Evolutionary conservation across 2,329 filamentous ascomycete genomes (phyloP), one percentile per base, ranked within the genome.

Genomic region (Xylaria sp.): DNA sequence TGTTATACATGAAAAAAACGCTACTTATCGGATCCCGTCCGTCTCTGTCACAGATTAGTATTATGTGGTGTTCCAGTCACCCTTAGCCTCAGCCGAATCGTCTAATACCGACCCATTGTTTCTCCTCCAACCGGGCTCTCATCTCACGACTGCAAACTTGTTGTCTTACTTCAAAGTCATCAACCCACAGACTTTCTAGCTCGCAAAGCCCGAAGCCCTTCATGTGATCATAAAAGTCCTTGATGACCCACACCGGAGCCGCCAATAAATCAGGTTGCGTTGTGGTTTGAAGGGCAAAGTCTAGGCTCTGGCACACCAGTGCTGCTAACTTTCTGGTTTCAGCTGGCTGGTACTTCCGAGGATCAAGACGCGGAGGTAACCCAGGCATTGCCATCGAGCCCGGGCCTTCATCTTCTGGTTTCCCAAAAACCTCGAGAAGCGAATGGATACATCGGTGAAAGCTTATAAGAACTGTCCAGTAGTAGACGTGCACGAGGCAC

Each of bases 381-480:
- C 80, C 77, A 0, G 81, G 79, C 74, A 81, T 82, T 67, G 81
- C 75, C 39, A 79, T 73, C 2, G 81, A 78, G 54, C 80, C 82
- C 19, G 77, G 45, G n/a, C 57, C 53, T n/a, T 83, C 82, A 11
- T 83, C 70, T 19, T 82, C 80, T 0, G 83, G 80, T 66, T 85
- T 79, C 68, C 81, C 82, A 53, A 85, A 79, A 65, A 78, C 75
- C 30, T 79, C 77, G 65, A 86, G 80, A 17, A 89, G 76, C 17
- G 74, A 72, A 66, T 82, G 81, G 48, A 88, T 81, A 71, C 82
- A 85, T 9, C 81, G 83, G 69, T 84, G 82, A 55, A 89, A 81
- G 12, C 83, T 71, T 32, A 88, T 78, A 54, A 85, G 82, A 0
- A 82, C 76, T 68, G 84, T 81, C 86, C 86, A 88, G 75, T 86